These are phyloP conservation scores for Trypanosoma mega DNA, from an alignment of 208 protist genomes.

Conservation along the genomic window DNA sequence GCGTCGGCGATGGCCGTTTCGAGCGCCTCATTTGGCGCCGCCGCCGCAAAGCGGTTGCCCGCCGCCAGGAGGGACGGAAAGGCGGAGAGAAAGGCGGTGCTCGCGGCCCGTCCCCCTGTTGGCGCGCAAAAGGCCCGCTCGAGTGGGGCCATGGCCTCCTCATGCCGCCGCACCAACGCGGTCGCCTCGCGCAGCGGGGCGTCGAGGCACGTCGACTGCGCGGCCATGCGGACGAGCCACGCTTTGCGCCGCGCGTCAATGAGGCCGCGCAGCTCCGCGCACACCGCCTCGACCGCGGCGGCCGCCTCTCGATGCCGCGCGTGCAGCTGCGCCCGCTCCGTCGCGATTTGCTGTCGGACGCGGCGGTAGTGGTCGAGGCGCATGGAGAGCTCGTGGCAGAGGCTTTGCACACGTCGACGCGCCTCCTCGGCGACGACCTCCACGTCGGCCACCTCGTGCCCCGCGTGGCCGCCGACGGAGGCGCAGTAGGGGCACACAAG, in stretches of 20 bases:
- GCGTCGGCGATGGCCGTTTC: slow-evolving; percentile 3
- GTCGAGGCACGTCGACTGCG: slow-evolving; percentile 13
- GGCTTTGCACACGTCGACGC: slow-evolving; percentile 29
- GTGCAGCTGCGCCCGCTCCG: slow-evolving; percentile 31
- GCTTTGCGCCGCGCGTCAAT: slow-evolving; percentile 29
- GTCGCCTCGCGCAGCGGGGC: slow-evolving; percentile 40
- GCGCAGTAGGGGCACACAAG: slow-evolving; percentile 72
- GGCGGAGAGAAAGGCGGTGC: slow-evolving; percentile 20
- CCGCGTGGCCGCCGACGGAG: slow-evolving; percentile 50
- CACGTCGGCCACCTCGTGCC: slow-evolving; percentile 50
- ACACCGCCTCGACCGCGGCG: slow-evolving; percentile 25
- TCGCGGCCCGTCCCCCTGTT: slow-evolving; percentile 3
- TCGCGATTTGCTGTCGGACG: slow-evolving; percentile 34
- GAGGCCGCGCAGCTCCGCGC: slow-evolving; percentile 32
- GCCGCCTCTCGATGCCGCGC: slow-evolving; percentile 25
- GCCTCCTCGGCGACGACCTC: slow-evolving; percentile 27
- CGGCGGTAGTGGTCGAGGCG: slow-evolving; percentile 41
- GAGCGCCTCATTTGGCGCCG: slow-evolving; percentile 18
- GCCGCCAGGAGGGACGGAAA: slow-evolving; percentile 21
- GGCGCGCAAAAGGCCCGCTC: slow-evolving; percentile 24
- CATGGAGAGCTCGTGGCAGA: slow-evolving; percentile 49
- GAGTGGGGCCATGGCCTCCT: slow-evolving; percentile 33
- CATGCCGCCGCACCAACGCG: slow-evolving; percentile 37
- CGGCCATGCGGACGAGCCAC: slow-evolving; percentile 22
- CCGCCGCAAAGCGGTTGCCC: slow-evolving; percentile 21